Base-by-base conservation (phyloP, 805 yeast species). In the Saccharomycopsis microspora region DNA sequence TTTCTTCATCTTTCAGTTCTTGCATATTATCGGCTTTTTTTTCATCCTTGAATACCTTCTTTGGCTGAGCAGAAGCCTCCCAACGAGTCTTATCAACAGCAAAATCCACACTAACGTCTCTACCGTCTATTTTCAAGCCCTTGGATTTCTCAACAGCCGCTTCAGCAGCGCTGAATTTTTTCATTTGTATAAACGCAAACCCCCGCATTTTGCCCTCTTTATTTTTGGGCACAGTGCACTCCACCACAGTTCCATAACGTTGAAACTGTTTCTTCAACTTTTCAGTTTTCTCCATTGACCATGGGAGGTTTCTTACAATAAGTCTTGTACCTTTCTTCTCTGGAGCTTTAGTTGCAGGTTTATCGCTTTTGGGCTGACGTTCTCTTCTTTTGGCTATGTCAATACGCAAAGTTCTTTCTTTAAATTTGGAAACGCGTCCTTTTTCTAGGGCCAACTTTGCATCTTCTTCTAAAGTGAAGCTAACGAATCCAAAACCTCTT, bases 401-500 rank as follows among this genome's bases (percentile, higher is more conserved):
- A 32, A 89, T 81, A 61, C 85, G 73, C 47, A 93, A 70, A 8
- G 78, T 55, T 54, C 81, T 74, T 31, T 76, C 78, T 50, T 83
- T 72, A 56, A 93, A 76, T 58, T 81, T 85, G 42, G 68, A 58
- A 59, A 73, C 81, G 61, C 80, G 78, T 10, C 90, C 69, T 33
- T 54, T 78, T 75, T 27, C 71, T 53, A 89, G 68, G 0, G 97
- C 97, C 42, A 74, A 67, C 39, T 74, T 61, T 0, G 96, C 85
- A 60, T 93, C 98, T 43, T 87, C 95, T 54, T 85, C 88, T 43
- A 75, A 65, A 1, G 85, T 77, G 63, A 93, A 93, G 36, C 95
- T 82, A 10, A 88, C 98, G 64, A 93, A 93, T 3, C 98, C 98
- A 65, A 89, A 93, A 1, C 98, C 97, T 62, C 89, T 75, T 3